Evolutionary conservation across 257 asterid genomes (phyloP).

Genomic region (Cinchona pubescens): DNA sequence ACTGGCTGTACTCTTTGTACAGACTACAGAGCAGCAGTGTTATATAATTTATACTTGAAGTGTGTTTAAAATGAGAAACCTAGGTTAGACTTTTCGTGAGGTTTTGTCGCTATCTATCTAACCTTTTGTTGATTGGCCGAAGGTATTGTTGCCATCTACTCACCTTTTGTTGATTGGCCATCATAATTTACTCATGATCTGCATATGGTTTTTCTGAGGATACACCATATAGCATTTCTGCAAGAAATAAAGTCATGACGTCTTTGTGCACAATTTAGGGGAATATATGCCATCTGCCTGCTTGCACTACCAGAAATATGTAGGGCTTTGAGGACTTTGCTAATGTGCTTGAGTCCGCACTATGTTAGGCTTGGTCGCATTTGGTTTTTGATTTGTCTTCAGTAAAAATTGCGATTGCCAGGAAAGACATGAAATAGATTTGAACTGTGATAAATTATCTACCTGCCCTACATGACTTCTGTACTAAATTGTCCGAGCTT

Average conservation of each 20-base stretch:
- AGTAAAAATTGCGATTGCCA: background rate
- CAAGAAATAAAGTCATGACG: background rate
- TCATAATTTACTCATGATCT: background rate
- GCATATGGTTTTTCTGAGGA: background rate
- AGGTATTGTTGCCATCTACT: background rate
- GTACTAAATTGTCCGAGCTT: background rate
- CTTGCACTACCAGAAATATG: background rate
- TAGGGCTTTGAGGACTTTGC: background rate
- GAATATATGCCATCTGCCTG: background rate
- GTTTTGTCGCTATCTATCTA: too few species aligned
- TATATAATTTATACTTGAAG: background rate
- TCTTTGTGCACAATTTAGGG: background rate
- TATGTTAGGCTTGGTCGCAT: background rate
- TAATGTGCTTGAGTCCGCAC: background rate
- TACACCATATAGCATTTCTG: background rate
- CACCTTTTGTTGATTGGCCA: background rate
- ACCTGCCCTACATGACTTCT: background rate
- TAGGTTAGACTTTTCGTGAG: background rate
- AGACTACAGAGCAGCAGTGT: background rate
- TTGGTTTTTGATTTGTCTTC: background rate
- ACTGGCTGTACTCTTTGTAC: background rate
- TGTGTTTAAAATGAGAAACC: constrained; percentile 2
- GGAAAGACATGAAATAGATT: background rate
- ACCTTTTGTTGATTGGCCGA: too few species aligned
- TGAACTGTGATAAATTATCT: background rate